A percentile compares a stretch with the other conserved stretches of the same genome.
Conservation (phyloP, 148 eudicot genomes). For the Simmondsia chinensis region DNA sequence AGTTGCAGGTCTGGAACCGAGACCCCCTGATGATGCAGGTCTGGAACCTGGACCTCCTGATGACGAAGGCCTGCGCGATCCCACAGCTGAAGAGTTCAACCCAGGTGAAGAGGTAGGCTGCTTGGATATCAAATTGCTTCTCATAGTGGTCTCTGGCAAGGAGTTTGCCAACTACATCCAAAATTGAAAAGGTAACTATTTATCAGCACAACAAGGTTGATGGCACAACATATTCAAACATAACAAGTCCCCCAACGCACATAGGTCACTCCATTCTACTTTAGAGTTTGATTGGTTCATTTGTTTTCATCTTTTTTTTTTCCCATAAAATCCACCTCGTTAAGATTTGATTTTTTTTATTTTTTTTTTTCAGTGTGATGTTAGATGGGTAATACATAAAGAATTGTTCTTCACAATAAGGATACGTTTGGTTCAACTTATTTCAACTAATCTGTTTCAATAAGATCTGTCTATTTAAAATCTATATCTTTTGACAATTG, state of each 20-base stretch:
- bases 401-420: too few relatives aligned
- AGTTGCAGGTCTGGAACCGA: constrained; percentile 35
- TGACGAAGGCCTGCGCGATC: constrained; percentile 60
- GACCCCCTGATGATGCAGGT: constrained; percentile 67
- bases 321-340: too few relatives aligned
- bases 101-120: constrained; percentile 44
- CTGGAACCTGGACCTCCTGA: constrained; percentile 46
- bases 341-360: too few relatives aligned
- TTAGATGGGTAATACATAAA: too few relatives aligned
- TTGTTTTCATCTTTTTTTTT: too few relatives aligned
- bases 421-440: too few relatives aligned
- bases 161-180: constrained; percentile 56
- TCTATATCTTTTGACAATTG: too few relatives aligned
- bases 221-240: background rate
- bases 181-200: constrained; percentile 1
- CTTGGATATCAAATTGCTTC: constrained; percentile 52
- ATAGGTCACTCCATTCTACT: too few relatives aligned
- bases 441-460: too few relatives aligned
- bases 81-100: constrained; percentile 45
- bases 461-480: too few relatives aligned
- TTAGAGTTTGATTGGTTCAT: too few relatives aligned
- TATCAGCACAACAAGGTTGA: background rate
- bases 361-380: too few relatives aligned
- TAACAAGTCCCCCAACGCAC: background rate
- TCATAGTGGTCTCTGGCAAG: constrained; percentile 48